Conservation (phyloP, 768 basidiomycete genomes). For the Floccularia luteovirens region DNA sequence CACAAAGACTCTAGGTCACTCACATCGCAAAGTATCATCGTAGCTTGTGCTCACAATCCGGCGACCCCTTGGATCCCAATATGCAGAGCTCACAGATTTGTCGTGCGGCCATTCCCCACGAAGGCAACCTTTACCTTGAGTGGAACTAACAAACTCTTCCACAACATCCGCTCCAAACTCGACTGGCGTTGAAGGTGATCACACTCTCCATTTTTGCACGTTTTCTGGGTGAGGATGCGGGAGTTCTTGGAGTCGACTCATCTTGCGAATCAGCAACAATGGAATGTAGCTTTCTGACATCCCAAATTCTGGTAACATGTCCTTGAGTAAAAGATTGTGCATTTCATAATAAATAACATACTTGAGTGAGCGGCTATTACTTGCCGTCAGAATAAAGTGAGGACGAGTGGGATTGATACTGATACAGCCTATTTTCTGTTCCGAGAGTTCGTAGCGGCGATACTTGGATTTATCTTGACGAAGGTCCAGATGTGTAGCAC, state of each 20-base stretch:
- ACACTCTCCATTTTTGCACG: constrained; percentile 6
- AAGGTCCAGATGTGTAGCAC: constrained; percentile 70
- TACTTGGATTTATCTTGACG: constrained; percentile 51
- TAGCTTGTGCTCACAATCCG: constrained; percentile 81
- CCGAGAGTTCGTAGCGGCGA: constrained; percentile 57
- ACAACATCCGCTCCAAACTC: constrained; percentile 37
- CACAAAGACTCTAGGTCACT: no score
- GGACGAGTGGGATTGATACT: constrained; percentile 72
- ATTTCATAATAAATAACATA: constrained; percentile 20
- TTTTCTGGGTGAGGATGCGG: constrained; percentile 16
- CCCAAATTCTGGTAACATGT: constrained; percentile 58
- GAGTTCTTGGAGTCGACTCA: constrained; percentile 13
- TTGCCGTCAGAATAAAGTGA: constrained; percentile 64
- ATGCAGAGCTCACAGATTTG: constrained; percentile 77
- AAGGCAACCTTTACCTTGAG: constrained; percentile 43
- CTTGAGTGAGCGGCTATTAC: constrained; percentile 69
- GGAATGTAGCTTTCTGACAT: constrained; percentile 54
- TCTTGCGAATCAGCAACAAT: constrained; percentile 29
- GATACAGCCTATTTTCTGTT: constrained; percentile 70
- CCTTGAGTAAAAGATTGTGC: not conserved
- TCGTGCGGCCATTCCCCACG: constrained; percentile 64
- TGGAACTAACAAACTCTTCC: constrained; percentile 40
- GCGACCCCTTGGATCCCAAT: constrained; percentile 79
- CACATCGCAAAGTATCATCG: constrained; percentile 69
- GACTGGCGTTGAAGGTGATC: constrained; percentile 2